phyloP scores from a whole-genome alignment of 148 eudicot genomes.

The Rhododendron griersonianum region DNA sequence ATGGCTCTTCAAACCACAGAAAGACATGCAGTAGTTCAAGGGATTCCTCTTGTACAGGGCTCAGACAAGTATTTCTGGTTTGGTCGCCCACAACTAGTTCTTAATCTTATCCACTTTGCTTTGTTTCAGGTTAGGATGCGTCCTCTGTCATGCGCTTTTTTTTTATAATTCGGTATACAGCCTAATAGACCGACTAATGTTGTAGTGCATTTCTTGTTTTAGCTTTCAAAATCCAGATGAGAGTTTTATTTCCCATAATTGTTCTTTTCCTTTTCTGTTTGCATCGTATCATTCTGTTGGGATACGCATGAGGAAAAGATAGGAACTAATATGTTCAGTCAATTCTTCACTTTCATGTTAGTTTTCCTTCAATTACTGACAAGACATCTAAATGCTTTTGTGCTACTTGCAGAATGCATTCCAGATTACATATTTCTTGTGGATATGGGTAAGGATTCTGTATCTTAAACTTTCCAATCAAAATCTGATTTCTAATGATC shows the following conservation, averaged over 20 bases:
- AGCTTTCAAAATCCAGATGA: neutral
- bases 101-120: slow-evolving; percentile 74
- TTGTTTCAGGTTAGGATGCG: slow-evolving; percentile 62
- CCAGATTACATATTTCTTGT: slow-evolving; percentile 80
- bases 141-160: neutral
- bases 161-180: neutral
- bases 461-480: neutral
- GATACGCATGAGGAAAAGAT: neutral
- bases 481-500: neutral
- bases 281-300: neutral
- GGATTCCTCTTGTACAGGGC: slow-evolving; percentile 88
- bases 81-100: slow-evolving; percentile 65
- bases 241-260: neutral
- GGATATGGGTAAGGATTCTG: slow-evolving; percentile 70
- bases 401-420: slow-evolving; percentile 77
- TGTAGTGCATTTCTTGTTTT: neutral
- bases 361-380: neutral
- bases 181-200: neutral
- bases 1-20: slow-evolving; percentile 89
- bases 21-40: slow-evolving; percentile 87
- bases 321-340: neutral
- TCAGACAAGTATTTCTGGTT: slow-evolving; percentile 90
- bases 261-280: neutral
- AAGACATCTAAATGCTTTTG: neutral
- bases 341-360: neutral